Base-by-base conservation (phyloP, 768 basidiomycete genomes). In the Trametes villosa region DNA sequence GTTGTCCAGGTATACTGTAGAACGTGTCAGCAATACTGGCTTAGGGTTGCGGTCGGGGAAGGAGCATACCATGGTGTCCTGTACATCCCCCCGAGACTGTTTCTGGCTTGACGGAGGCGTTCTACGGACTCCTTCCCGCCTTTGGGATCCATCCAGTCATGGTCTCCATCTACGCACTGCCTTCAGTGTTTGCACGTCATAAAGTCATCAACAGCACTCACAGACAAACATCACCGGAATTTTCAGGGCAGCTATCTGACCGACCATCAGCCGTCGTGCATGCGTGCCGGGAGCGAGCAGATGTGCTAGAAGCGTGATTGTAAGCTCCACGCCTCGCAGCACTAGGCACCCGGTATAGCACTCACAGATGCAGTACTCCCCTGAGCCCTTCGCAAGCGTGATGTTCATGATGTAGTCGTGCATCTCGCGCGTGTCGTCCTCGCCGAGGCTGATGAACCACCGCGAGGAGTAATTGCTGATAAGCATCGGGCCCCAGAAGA, bases 121-220 rank as follows among this genome's bases (percentile, higher is more conserved):
- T 92, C 83, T 24, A 95, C 82, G 44, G 89, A 85, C 44, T 89
- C 80, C 13, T 81, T 73, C 15, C 96, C 96, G 13, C 96, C 96
- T 56, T 87, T 78, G 0, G 90, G 87, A 74, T 97, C 95, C 96
- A 97, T 97, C 96, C 96, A 96, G 74, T 96, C 96, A 57, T 89
- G 85, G 65, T 94, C 91, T 9, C 94, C 95, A 71, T 96, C 89
- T 91, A 60, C n/a, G n/a, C n/a, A n/a, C n/a, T n/a, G n/a, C n/a
- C n/a, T n/a, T n/a, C n/a, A n/a, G n/a, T n/a, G n/a, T n/a, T n/a
- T n/a, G n/a, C 0, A 57, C 8, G 24, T 27, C 36, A 60, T 27
- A 52, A n/a, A n/a, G n/a, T n/a, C n/a, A n/a, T n/a, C n/a, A n/a
- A n/a, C n/a, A n/a, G n/a, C 13, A 84, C 89, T 71, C 62, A 91